Conservation (phyloP, 2,329 filamentous ascomycete species). For the Trichoderma koningiopsis region DNA sequence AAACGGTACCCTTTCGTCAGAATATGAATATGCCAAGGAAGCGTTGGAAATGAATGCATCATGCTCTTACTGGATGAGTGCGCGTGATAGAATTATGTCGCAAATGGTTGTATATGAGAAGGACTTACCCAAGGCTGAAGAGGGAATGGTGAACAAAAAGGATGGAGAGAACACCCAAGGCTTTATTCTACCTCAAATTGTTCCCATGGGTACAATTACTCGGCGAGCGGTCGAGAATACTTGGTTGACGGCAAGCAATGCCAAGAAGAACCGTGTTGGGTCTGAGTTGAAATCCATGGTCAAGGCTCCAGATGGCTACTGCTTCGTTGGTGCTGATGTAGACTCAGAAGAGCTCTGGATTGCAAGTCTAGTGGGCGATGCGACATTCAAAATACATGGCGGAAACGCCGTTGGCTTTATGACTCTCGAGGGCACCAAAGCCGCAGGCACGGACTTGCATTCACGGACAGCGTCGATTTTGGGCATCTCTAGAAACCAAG, state of each 20-base stretch:
- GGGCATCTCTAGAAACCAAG: slow-evolving; percentile 91
- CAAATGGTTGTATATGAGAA: slow-evolving; percentile 91
- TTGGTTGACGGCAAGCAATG: slow-evolving; percentile 97
- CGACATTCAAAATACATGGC: slow-evolving; percentile 91
- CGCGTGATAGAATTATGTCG: slow-evolving; percentile 87
- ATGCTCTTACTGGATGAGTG: slow-evolving; percentile 99
- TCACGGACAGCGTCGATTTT: slow-evolving; percentile 90
- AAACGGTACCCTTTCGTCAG: slow-evolving; percentile 80
- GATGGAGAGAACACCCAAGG: slow-evolving; percentile 48
- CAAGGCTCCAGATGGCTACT: slow-evolving; percentile 84
- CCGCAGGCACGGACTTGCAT: slow-evolving; percentile 89
- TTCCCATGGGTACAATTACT: slow-evolving; percentile 98
- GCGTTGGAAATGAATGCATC: slow-evolving; percentile 98
- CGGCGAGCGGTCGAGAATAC: slow-evolving; percentile 94
- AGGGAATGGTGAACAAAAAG: slow-evolving; percentile 16
- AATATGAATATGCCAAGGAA: slow-evolving; percentile 88
- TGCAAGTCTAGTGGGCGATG: slow-evolving; percentile 89
- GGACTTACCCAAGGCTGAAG: slow-evolving; percentile 46
- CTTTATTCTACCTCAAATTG: slow-evolving; percentile 91
- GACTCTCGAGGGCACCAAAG: slow-evolving; percentile 95
- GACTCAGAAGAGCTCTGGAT: slow-evolving; percentile 99
- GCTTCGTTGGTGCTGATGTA: slow-evolving; percentile 94
- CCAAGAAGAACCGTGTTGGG: slow-evolving; percentile 92
- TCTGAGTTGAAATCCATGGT: slow-evolving; percentile 98
- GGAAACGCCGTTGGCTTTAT: slow-evolving; percentile 98